phyloP scores from a whole-genome alignment of 2,329 filamentous ascomycete genomes.

The Anisogramma anomala region DNA sequence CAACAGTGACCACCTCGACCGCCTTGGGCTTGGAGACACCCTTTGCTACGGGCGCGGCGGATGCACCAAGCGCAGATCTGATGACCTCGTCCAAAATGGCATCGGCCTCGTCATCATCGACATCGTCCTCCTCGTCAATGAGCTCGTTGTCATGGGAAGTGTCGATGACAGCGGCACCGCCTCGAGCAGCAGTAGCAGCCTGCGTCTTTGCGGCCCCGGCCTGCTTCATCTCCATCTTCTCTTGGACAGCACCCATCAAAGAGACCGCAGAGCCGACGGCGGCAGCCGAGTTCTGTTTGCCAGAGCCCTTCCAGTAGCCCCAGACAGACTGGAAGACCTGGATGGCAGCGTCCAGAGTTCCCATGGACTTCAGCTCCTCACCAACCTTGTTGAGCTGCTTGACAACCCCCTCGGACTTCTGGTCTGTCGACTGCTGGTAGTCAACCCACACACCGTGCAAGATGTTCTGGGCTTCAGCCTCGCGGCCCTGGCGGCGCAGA shows the following conservation, averaged over 20 bases:
- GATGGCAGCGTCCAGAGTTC: slow-evolving; percentile 14
- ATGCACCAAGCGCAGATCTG: slow-evolving; percentile 7
- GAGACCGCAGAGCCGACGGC: slow-evolving; percentile 14
- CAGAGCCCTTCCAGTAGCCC: slow-evolving; percentile 16
- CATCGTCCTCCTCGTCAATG: slow-evolving; percentile 11
- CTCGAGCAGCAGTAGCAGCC: slow-evolving; percentile 7
- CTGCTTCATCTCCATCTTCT: slow-evolving; percentile 12
- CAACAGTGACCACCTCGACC: slow-evolving; percentile 11
- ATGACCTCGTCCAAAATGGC: slow-evolving; percentile 13
- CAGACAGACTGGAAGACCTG: slow-evolving; percentile 16
- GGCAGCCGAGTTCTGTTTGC: slow-evolving; percentile 14
- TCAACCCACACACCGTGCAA: slow-evolving; percentile 16
- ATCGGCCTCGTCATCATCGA: slow-evolving; percentile 13
- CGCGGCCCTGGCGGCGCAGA: slow-evolving; percentile 14
- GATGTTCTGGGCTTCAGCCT: slow-evolving; percentile 16
- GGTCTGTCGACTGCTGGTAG: slow-evolving; percentile 14
- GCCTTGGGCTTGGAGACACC: slow-evolving; percentile 9
- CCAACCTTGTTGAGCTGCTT: slow-evolving; percentile 15
- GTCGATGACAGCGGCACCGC: slow-evolving; percentile 9
- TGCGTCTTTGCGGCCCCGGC: slow-evolving; percentile 12
- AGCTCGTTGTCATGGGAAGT: slow-evolving; percentile 6
- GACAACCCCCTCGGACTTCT: slow-evolving; percentile 14
- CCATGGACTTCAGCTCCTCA: slow-evolving; percentile 16
- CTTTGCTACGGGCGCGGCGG: slow-evolving; percentile 1
- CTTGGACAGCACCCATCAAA: slow-evolving; percentile 13